Evolutionary conservation across 768 basidiomycete species (phyloP).

Genomic region (Boletus barrowsii): DNA sequence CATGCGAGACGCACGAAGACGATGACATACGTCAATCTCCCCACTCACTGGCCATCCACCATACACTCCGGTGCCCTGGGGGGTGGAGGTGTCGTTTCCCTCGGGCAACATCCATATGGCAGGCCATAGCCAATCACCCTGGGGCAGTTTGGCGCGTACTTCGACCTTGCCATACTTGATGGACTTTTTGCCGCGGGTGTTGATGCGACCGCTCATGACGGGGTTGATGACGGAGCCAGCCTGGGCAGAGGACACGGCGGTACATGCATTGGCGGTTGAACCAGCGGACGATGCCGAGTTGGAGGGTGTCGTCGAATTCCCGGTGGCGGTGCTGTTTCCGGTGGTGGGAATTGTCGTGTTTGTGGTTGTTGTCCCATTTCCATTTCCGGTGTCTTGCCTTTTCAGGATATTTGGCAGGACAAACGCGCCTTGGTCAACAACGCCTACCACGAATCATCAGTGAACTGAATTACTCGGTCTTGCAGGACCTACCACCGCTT

Average conservation of each 20-base stretch:
- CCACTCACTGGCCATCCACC: slow-evolving; percentile 51
- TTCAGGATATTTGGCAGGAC: slow-evolving; percentile 16
- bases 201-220: slow-evolving; percentile 52
- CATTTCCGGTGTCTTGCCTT: slow-evolving; percentile 24
- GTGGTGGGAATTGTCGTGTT: neutral
- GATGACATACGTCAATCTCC: slow-evolving; percentile 52
- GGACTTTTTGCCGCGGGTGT: slow-evolving; percentile 44
- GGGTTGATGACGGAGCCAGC: slow-evolving; percentile 45
- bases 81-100: slow-evolving; percentile 18
- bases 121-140: slow-evolving; percentile 42
- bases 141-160: slow-evolving; percentile 58
- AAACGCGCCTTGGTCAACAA: slow-evolving; percentile 23
- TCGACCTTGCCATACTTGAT: slow-evolving; percentile 60
- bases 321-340: slow-evolving; percentile 3
- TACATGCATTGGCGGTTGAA: slow-evolving; percentile 33
- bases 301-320: slow-evolving; percentile 17
- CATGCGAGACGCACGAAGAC: neutral
- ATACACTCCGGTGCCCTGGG: slow-evolving; percentile 23
- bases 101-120: slow-evolving; percentile 34
- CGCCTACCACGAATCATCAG: slow-evolving; percentile 7
- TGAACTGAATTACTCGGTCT: neutral
- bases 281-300: slow-evolving; percentile 19
- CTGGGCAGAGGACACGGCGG: slow-evolving; percentile 38
- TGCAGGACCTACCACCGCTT: slow-evolving; percentile 1
- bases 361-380: neutral